phyloP scores from a whole-genome alignment of 139 green algal genomes.

The Chlamydomonas incerta region DNA sequence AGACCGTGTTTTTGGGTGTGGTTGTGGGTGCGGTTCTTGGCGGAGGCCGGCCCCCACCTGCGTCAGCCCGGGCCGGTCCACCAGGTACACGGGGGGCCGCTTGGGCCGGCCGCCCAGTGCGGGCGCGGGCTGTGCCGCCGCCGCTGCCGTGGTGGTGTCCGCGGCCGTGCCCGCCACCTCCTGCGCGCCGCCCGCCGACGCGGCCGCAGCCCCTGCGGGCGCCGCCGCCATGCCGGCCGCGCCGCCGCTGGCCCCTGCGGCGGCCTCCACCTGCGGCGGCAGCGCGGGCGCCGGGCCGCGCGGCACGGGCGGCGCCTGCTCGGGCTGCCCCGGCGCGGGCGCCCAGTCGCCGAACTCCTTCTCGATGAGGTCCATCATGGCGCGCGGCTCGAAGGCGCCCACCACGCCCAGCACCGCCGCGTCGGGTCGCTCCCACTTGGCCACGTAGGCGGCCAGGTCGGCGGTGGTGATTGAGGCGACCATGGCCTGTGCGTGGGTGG shows the following conservation, averaged over 20 bases:
- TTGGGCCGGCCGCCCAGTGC: neutral
- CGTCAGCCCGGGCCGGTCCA: constrained; percentile 62
- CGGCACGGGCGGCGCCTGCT: constrained; percentile 24
- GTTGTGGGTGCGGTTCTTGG: neutral
- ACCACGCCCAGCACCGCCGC: constrained; percentile 77
- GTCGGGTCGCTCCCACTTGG: constrained; percentile 71
- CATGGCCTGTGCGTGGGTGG: neutral
- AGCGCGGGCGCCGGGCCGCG: constrained; percentile 41
- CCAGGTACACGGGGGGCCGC: constrained; percentile 56
- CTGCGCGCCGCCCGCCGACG: neutral
- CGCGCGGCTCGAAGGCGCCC: constrained; percentile 72
- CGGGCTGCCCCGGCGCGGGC: constrained; percentile 52
- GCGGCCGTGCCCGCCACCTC: neutral
- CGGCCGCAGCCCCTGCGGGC: neutral
- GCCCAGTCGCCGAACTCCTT: constrained; percentile 63
- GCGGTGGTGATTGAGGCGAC: neutral
- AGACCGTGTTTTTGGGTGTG: neutral
- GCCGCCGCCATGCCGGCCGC: too few species aligned
- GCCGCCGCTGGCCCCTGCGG: too few species aligned
- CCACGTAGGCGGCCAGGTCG: constrained; percentile 17
- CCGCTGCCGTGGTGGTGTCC: too few species aligned
- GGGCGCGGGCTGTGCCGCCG: too few species aligned
- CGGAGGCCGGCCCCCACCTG: constrained; percentile 48
- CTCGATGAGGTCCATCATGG: constrained; percentile 64
- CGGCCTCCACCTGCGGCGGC: neutral